A percentile compares a stretch with the other conserved stretches of the same genome.
Evolutionary conservation across 2,329 filamentous ascomycete species (phyloP).

Genomic region (Colletotrichum cordylinicola): DNA sequence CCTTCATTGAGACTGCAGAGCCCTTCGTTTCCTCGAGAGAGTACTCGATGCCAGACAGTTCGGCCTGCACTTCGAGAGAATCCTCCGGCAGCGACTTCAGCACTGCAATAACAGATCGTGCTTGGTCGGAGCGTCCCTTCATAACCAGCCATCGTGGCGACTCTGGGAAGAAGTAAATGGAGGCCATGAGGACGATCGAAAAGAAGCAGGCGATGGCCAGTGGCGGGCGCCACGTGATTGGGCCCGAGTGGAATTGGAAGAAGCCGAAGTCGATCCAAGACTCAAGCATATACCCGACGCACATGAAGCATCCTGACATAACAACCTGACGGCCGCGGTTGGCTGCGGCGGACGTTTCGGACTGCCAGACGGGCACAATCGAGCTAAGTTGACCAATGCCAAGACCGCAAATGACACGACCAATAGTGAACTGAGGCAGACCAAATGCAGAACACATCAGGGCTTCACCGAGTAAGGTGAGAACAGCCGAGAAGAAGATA

Average conservation of each 20-base stretch:
- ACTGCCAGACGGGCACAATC: constrained; percentile 45
- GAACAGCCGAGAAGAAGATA: constrained; percentile 51
- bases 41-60: constrained; percentile 52
- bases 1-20: constrained; percentile 38
- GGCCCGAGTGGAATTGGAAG: constrained; percentile 31
- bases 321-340: constrained; percentile 48
- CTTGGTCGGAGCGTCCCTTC: constrained; percentile 37
- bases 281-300: constrained; percentile 35
- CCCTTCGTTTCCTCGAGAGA: constrained; percentile 48
- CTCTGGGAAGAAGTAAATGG: constrained; percentile 40
- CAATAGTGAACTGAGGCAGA: constrained; percentile 54
- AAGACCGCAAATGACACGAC: constrained; percentile 55
- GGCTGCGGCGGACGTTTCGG: constrained; percentile 41
- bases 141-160: constrained; percentile 41
- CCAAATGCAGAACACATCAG: constrained; percentile 52
- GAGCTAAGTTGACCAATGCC: constrained; percentile 44
- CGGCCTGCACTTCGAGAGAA: constrained; percentile 41
- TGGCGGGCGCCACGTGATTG: constrained; percentile 37
- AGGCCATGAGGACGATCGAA: constrained; percentile 35
- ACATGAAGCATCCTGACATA: constrained; percentile 30
- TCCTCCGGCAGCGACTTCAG: constrained; percentile 43
- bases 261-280: constrained; percentile 52
- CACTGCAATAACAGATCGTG: constrained; percentile 36
- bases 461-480: constrained; percentile 55
- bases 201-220: constrained; percentile 38